Evolutionary conservation across 495 filamentous ascomycete genomes (phyloP).

Genomic region (Neurospora pannonica): DNA sequence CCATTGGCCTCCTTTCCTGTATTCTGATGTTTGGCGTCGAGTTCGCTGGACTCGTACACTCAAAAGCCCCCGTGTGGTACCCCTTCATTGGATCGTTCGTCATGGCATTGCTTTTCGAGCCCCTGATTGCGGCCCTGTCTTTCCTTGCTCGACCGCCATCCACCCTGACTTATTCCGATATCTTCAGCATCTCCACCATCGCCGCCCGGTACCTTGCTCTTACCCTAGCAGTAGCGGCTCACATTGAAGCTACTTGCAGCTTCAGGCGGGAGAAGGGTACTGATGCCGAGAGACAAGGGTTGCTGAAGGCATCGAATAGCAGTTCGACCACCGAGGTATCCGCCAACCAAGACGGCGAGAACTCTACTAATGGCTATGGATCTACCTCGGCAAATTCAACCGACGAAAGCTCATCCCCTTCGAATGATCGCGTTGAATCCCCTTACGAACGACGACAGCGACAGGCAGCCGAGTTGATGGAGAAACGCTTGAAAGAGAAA

Average conservation of each 20-base stretch:
- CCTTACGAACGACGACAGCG: constrained; percentile 41
- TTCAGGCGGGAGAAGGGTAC: constrained; percentile 22
- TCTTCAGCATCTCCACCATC: constrained; percentile 25
- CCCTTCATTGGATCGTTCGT: constrained; percentile 50
- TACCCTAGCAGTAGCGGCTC: constrained; percentile 18
- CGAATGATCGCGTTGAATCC: constrained; percentile 31
- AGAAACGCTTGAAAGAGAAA: constrained; percentile 48
- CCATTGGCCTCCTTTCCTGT: constrained; percentile 43
- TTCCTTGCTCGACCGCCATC: constrained; percentile 13
- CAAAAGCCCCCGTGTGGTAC: constrained; percentile 47
- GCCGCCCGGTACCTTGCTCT: constrained; percentile 25
- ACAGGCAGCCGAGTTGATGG: constrained; percentile 41
- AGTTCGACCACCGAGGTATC: constrained; percentile 5
- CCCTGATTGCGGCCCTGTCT: constrained; percentile 28
- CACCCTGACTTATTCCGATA: constrained; percentile 12
- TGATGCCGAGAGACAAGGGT: constrained; percentile 43
- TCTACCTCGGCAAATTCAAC: constrained; percentile 30
- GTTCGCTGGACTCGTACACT: constrained; percentile 39
- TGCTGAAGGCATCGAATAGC: constrained; percentile 23
- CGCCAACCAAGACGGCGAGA: constrained; percentile 12
- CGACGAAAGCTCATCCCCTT: constrained; percentile 18
- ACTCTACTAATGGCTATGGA: constrained; percentile 34
- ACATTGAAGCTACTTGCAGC: constrained; percentile 22
- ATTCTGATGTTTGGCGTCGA: constrained; percentile 46
- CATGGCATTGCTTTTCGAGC: constrained; percentile 42